A percentile compares a stretch with the other conserved stretches of the same genome.
These are phyloP conservation scores for Botrytis aclada DNA, from an alignment of 2,329 filamentous ascomycete species.

Conservation along the genomic window DNA sequence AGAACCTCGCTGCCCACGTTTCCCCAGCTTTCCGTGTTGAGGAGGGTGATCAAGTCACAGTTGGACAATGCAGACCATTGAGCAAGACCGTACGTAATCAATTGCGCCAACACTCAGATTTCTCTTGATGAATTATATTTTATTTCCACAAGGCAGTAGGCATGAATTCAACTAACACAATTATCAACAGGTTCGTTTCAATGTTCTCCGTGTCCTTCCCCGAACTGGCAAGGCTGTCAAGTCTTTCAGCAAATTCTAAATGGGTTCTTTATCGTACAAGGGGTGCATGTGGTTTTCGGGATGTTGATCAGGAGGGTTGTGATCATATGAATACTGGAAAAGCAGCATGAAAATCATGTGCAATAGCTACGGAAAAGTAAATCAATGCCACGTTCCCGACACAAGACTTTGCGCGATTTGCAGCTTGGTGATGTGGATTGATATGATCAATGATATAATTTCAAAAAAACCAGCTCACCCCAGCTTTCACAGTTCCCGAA, in stretches of 20 bases:
- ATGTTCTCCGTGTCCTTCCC: constrained; percentile 97
- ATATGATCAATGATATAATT: neutral
- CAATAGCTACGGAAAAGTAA: constrained; percentile 35
- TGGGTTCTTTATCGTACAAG: constrained; percentile 29
- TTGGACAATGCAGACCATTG: constrained; percentile 98
- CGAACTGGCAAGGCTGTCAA: constrained; percentile 97
- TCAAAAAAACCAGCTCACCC: neutral
- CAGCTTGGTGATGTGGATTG: constrained; percentile 11
- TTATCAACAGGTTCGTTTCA: constrained; percentile 86
- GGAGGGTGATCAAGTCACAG: constrained; percentile 98
- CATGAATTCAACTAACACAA: neutral
- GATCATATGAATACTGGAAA: constrained; percentile 33
- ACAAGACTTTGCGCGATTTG: constrained; percentile 10
- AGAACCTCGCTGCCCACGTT: constrained; percentile 99
- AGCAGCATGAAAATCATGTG: constrained; percentile 34
- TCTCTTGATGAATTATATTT: neutral
- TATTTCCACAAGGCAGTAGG: neutral
- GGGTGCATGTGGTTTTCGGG: constrained; percentile 38
- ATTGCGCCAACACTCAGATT: neutral
- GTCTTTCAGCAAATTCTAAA: constrained; percentile 98
- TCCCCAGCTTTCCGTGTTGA: constrained; percentile 99
- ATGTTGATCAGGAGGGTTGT: constrained; percentile 36
- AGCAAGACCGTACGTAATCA: constrained; percentile 90
- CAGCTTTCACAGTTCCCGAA: neutral
- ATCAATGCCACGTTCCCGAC: constrained; percentile 34